Evolutionary conservation across 2,329 filamentous ascomycete genomes (phyloP), one percentile per base, ranked within the genome.

Genomic region (Colletotrichum tropicale): DNA sequence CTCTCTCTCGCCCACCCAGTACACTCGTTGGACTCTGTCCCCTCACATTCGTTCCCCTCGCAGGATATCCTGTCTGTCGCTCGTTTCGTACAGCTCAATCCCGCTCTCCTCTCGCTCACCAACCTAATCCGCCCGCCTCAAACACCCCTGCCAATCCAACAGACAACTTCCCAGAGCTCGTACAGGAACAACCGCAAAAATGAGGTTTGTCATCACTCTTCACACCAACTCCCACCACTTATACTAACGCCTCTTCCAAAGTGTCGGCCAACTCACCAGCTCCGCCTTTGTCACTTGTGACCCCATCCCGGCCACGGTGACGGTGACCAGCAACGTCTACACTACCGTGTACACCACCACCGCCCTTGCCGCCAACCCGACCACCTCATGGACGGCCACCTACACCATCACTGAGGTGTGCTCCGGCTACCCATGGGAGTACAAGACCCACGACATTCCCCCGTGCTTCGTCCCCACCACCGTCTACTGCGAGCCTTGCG

Each of bases 341-440:
- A 86, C 84, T 38, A 86, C 83, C 8, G 78, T 83, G 56, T 87
- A 87, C 80, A 80, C 81, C 77, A 84, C 84, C 34, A 81, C 82
- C 55, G 77, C 82, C 28, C 80, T 80, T 32, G 85, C 86, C 12
- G 85, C 85, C 69, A 84, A 84, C 78, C 78, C 82, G 72, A 85
- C 82, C n/a, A 79, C 82, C 76, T 74, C 78, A 62, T 86, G 86
- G 85, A 71, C 81, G 48, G 85, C 86, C 38, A 85, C 84, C 36
- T 87, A 87, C 81, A 87, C 85, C 67, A 78, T 87, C 78, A 80
- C 78, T 10, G 82, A 86, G 79, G 81, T 81, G 32, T 84, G 83
- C 78, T 75, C 78, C 15, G 84, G 84, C 66, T 77, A 80, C 74
- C 79, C 79, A 61, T 75, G 77, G 67, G 75, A 79, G 66, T 84